These are phyloP conservation scores for Chernovozyma sophiae-reginae DNA, from an alignment of 1,139 yeast species.

Conservation along the genomic window DNA sequence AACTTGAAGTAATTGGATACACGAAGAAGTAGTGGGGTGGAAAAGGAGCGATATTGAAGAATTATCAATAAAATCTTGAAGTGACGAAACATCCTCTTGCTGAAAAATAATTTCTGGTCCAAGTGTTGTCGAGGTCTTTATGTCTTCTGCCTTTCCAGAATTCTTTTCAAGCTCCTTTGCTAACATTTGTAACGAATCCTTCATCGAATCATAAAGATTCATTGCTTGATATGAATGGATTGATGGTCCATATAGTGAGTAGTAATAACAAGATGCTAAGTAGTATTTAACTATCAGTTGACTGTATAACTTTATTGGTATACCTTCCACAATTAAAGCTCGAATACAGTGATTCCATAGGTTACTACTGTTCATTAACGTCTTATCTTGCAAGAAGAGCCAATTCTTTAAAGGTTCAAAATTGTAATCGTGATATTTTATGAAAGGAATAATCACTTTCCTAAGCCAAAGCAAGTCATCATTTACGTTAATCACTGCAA, in stretches of 20 bases:
- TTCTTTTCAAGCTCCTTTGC: not conserved
- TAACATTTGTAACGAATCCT: conserved; percentile 13
- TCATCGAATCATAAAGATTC: conserved; percentile 27
- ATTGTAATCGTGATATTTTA: conserved; percentile 17
- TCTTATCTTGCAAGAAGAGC: conserved; percentile 16
- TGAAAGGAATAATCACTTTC: conserved; percentile 29
- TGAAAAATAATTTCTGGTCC: not conserved
- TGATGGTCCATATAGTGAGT: conserved; percentile 11
- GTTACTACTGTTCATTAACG: conserved; percentile 15
- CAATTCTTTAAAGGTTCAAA: conserved; percentile 24
- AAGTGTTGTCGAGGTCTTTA: not conserved
- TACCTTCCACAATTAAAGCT: not conserved
- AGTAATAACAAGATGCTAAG: conserved; percentile 26
- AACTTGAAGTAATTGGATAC: not conserved
- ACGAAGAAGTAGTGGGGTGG: not conserved
- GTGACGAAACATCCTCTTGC: not conserved
- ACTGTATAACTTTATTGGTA: not conserved
- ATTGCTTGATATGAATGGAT: conserved; percentile 13
- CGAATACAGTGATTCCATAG: conserved; percentile 23
- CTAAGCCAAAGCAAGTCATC: conserved; percentile 22
- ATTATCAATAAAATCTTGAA: not conserved
- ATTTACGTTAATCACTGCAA: conserved; percentile 19
- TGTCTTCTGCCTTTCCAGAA: too few relatives aligned
- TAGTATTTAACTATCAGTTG: conserved; percentile 8
- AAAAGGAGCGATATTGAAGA: not conserved